Evolutionary conservation across 164 flowering plant genomes (phyloP).

Genomic region (Hamamelis virginiana): DNA sequence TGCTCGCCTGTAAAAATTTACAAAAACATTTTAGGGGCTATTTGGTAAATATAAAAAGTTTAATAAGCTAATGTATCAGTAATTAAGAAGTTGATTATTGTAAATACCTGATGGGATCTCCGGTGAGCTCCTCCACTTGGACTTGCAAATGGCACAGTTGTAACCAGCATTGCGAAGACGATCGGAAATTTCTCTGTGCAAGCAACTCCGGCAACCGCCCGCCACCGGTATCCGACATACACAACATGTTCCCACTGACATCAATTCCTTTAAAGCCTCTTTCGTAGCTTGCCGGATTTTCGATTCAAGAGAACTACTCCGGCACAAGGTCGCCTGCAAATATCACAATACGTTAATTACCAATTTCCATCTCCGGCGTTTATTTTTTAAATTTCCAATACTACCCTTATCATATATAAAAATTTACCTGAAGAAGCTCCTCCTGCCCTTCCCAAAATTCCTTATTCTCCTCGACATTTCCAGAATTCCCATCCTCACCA

Average conservation of each 20-base stretch:
- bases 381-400: not conserved
- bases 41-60: not conserved
- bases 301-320: slow-evolving; percentile 62
- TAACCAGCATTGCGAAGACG: slow-evolving; percentile 55
- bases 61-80: no score
- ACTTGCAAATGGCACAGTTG: slow-evolving; percentile 60
- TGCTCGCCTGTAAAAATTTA: slow-evolving; percentile 60
- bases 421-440: slow-evolving; percentile 44
- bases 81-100: not conserved
- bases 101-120: slow-evolving; percentile 69
- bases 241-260: slow-evolving; percentile 33
- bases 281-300: slow-evolving; percentile 56
- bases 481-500: slow-evolving; percentile 22
- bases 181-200: slow-evolving; percentile 41
- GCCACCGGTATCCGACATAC: slow-evolving; percentile 37
- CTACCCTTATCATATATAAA: not conserved
- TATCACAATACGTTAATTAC: not conserved
- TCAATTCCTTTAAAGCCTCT: slow-evolving; percentile 47
- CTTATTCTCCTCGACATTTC: slow-evolving; percentile 29
- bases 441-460: slow-evolving; percentile 57
- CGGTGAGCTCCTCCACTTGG: slow-evolving; percentile 76
- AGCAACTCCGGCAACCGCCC: slow-evolving; percentile 63
- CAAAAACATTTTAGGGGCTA: not conserved
- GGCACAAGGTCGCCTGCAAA: slow-evolving; percentile 53
- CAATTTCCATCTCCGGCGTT: not conserved